A percentile compares a stretch with the other conserved stretches of the same genome.
These are phyloP conservation scores for Metschnikowia corniflorae DNA, from an alignment of 805 yeast species.

Conservation along the genomic window DNA sequence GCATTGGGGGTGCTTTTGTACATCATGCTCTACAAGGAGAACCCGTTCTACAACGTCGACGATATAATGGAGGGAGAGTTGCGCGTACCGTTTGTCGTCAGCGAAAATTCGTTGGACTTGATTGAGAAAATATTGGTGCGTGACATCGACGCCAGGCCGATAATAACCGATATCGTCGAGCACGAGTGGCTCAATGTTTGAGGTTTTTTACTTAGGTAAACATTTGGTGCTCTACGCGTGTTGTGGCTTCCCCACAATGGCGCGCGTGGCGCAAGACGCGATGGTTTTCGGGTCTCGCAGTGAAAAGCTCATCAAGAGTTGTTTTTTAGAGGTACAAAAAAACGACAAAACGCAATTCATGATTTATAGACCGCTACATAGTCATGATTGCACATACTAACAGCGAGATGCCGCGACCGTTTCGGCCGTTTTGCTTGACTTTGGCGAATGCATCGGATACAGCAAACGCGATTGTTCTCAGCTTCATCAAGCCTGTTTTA, in stretches of 20 bases:
- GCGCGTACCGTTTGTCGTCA: constrained; percentile 62
- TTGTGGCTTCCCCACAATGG: background rate
- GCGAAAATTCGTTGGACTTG: constrained; percentile 57
- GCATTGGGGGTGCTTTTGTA: constrained; percentile 89
- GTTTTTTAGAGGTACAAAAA: no score
- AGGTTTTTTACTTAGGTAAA: no score
- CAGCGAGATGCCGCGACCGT: no score
- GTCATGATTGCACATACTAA: no score
- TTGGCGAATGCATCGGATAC: constrained; percentile 3
- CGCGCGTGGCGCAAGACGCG: background rate
- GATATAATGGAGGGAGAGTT: constrained; percentile 91
- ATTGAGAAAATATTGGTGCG: constrained; percentile 67
- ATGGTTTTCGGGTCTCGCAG: no score
- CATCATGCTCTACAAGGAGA: constrained; percentile 87
- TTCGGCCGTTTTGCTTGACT: constrained; percentile 3
- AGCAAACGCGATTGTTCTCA: constrained; percentile 3
- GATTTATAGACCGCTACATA: no score
- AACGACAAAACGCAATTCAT: no score
- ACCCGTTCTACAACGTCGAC: constrained; percentile 93
- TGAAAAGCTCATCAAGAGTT: no score
- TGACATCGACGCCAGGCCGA: constrained; percentile 63
- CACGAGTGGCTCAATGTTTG: constrained; percentile 58
- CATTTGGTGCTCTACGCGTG: no score
- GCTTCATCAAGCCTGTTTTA: constrained; percentile 8
- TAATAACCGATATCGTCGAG: constrained; percentile 63